Conservation (phyloP, 768 basidiomycete species). For the Cystobasidium onofrii region DNA sequence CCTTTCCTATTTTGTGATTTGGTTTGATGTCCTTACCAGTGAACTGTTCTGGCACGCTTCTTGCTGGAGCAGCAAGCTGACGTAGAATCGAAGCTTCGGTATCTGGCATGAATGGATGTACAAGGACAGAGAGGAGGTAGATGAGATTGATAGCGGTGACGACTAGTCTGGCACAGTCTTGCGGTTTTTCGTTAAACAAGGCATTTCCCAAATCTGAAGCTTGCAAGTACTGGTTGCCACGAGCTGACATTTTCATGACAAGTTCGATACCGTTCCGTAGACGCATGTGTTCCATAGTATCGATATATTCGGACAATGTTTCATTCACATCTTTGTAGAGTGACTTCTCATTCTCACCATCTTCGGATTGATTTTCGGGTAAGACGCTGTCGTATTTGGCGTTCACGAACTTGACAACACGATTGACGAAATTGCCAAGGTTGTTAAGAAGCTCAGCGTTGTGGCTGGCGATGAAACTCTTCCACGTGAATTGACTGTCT, state of each 20-base stretch:
- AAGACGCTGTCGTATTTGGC: conserved; percentile 72
- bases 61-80: conserved; percentile 82
- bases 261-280: conserved; percentile 76
- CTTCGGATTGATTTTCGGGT: conserved; percentile 58
- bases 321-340: conserved; percentile 74
- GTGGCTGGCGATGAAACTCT: conserved; percentile 82
- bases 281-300: conserved; percentile 84
- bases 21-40: conserved; percentile 64
- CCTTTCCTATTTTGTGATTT: conserved; percentile 74
- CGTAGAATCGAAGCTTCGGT: conserved; percentile 69
- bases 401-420: conserved; percentile 80
- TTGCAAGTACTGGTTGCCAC: conserved; percentile 91
- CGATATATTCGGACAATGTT: conserved; percentile 68
- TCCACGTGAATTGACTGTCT: conserved; percentile 95
- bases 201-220: conserved; percentile 83
- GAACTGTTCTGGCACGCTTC: conserved; percentile 61
- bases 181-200: conserved; percentile 68
- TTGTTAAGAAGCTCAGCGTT: conserved; percentile 92
- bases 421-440: conserved; percentile 97
- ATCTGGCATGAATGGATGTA: conserved; percentile 94
- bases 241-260: conserved; percentile 78
- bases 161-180: conserved; percentile 80
- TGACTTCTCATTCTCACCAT: conserved; percentile 55
- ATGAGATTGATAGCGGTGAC: conserved; percentile 86
- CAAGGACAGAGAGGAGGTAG: conserved; percentile 71